A percentile compares a stretch with the other conserved stretches of the same genome.
Conservation (phyloP, 805 yeast genomes). For the Pichia insulana region DNA sequence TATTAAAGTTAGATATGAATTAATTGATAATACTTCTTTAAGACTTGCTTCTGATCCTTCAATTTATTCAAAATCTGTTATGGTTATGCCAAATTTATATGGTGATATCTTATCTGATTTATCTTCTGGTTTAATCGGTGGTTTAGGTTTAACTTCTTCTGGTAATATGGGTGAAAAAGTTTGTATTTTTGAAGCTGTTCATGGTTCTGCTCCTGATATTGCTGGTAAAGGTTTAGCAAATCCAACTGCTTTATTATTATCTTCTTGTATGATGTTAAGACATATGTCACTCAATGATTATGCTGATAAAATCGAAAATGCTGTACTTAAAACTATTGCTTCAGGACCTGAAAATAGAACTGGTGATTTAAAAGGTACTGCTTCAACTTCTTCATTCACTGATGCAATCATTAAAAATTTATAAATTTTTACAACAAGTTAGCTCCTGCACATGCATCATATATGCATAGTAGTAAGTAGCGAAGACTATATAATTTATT, state of each 20-base stretch:
- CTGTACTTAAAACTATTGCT: conserved; percentile 84
- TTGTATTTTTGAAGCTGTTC: conserved; percentile 98
- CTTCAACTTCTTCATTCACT: conserved; percentile 84
- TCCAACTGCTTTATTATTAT: conserved; percentile 94
- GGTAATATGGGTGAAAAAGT: conserved; percentile 99
- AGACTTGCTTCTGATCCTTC: conserved; percentile 84
- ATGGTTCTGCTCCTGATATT: conserved; percentile 99
- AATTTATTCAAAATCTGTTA: conserved; percentile 77
- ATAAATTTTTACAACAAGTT: conserved; percentile 25
- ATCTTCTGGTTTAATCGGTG: conserved; percentile 96
- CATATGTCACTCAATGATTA: conserved; percentile 85
- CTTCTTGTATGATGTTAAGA: conserved; percentile 98
- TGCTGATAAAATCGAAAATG: conserved; percentile 81
- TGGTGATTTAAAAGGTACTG: conserved; percentile 89
- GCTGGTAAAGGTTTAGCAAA: conserved; percentile 98
- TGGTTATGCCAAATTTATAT: conserved; percentile 97
- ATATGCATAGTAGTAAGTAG: not conserved
- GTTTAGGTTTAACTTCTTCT: conserved; percentile 96
- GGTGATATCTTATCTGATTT: conserved; percentile 99
- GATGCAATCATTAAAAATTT: conserved; percentile 78
- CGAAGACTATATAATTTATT: too few species aligned
- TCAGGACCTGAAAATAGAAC: conserved; percentile 95
- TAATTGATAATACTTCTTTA: conserved; percentile 92
- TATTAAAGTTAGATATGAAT: conserved; percentile 71
- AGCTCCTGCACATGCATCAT: not conserved